Base-by-base conservation (phyloP, 2,329 filamentous ascomycete species). In the Botrytis pseudocinerea region DNA sequence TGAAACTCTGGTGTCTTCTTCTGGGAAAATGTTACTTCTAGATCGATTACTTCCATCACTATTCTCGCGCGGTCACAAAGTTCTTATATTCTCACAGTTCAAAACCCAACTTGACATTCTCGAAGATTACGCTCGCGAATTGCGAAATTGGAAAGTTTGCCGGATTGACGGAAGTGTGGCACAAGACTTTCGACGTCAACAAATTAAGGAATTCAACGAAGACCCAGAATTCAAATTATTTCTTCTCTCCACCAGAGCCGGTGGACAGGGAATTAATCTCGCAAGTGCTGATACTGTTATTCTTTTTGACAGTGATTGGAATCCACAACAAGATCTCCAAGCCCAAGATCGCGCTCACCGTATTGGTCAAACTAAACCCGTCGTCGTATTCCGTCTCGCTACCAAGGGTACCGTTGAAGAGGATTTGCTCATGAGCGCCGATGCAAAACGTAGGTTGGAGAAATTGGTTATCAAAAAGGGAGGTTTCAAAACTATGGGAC, bases 381-480 rank as follows among this genome's bases (percentile, higher is more conserved):
- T 99, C 1, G 90, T 99, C 32, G 92, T 99, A 0, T 99, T 97
- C 82, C 92, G 96, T 1, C 90, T 99, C 48, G 95, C 96, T 0
- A 99, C 96, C 0, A 94, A 95, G 78, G 93, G 92, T 14, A 98
- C 96, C 0, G 93, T 99, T 0, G 96, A 99, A 81, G 93, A 98
- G 79, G 91, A 90, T 9, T 86, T 98, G 0, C 88, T 98, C 0
- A 88, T 94, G 78, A 94, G 93, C 48, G 96, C 96, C 0, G 94
- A 98, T 78, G 93, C 93, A 1, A 99, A 99, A 82, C 91, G 96
- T 0, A 88, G 95, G 1, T 87, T 99, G 0, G 96, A 99, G 81
- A 97, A 98, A 80, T 86, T 99, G 0, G 94, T 99, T 10, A 99
- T 99, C 79, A 93, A 95, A 75, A 98, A 98, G 81, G 95, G 95